Base-by-base conservation (phyloP, 306 rosid genomes). In the Begonia fuchsioides region DNA sequence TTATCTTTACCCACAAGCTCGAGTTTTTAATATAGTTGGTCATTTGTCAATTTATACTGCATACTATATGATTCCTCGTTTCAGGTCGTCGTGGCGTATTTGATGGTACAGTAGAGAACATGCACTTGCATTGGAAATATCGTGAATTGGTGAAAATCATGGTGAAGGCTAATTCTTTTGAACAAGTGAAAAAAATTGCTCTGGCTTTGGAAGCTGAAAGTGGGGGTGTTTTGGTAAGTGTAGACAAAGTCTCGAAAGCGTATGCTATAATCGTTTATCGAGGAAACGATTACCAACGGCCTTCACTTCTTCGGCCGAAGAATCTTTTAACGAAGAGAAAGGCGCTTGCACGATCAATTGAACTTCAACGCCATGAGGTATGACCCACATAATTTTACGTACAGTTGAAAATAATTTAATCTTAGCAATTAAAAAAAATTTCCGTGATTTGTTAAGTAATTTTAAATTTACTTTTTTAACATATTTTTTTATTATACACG, bases 121-220 rank as follows among this genome's bases (percentile, higher is more conserved):
- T 90, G 98, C 98, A 90, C 67, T 71, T 90, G 82, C 98, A 90
- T 49, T 90, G 98, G 98, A 90, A 90, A 61, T 79, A 90, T 68
- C 65, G 98, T 38, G 98, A 90, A 65, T 68, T 90, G 73, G 72
- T 90, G 54, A 90, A 90, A 79, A 64, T 85, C 68, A 57, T 90
- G 73, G 75, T 79, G 49, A 79, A 81, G 63, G 94, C 92, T 54
- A 79, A 68, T 56, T 68, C 62, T 59, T 90, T 85, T 65, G 98
- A 90, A 3, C 94, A 72, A 47, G 87, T 90, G 1, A 90, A 75
- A 62, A 85, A 75, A 54, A 63, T 81, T 58, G 98, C 98, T 12
- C 61, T 90, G 45, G 87, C 93, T 8, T 95, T 90, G 43, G 98
- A 90, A 73, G 98, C 98, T 15, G 98, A 90, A 70, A 81, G 95